Evolutionary conservation across 495 filamentous ascomycete genomes (phyloP).

Genomic region (Hyaloscypha finlandica): DNA sequence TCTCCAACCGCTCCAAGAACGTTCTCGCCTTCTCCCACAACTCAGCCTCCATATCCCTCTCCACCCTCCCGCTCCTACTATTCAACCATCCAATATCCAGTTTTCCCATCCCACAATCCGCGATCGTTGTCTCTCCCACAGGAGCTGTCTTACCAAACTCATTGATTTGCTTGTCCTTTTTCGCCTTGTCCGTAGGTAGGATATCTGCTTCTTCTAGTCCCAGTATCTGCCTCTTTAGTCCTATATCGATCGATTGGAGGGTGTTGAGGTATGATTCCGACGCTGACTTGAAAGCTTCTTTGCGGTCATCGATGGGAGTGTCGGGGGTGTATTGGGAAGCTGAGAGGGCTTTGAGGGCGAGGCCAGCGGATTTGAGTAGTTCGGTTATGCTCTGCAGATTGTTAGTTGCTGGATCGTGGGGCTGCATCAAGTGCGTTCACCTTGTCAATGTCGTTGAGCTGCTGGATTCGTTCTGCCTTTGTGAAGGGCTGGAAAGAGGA

Average conservation of each 20-base stretch:
- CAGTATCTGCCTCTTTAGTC: slow-evolving; percentile 74
- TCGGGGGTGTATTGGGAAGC: slow-evolving; percentile 41
- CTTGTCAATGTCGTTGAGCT: slow-evolving; percentile 75
- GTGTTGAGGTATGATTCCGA: slow-evolving; percentile 69
- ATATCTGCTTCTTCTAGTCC: slow-evolving; percentile 78
- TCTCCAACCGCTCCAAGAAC: slow-evolving; percentile 26
- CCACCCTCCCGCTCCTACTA: slow-evolving; percentile 73
- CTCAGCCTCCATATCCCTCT: slow-evolving; percentile 76
- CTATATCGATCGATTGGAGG: slow-evolving; percentile 67
- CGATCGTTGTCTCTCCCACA: background rate
- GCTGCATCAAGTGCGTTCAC: slow-evolving; percentile 39
- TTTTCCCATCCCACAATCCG: slow-evolving; percentile 26
- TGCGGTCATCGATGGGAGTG: slow-evolving; percentile 47
- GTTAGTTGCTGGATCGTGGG: slow-evolving; percentile 9
- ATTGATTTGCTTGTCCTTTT: slow-evolving; percentile 21
- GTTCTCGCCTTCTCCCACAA: slow-evolving; percentile 62
- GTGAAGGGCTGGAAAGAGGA: slow-evolving; percentile 49
- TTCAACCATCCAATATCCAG: slow-evolving; percentile 83
- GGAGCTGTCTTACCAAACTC: background rate
- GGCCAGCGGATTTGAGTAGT: slow-evolving; percentile 67
- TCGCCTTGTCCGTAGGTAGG: slow-evolving; percentile 49
- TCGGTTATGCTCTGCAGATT: slow-evolving; percentile 43
- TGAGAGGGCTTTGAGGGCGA: slow-evolving; percentile 70
- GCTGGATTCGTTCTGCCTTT: slow-evolving; percentile 70
- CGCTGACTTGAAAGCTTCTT: slow-evolving; percentile 59